phyloP scores from a whole-genome alignment of 257 asterid genomes.

The Euphrasia confusa region DNA sequence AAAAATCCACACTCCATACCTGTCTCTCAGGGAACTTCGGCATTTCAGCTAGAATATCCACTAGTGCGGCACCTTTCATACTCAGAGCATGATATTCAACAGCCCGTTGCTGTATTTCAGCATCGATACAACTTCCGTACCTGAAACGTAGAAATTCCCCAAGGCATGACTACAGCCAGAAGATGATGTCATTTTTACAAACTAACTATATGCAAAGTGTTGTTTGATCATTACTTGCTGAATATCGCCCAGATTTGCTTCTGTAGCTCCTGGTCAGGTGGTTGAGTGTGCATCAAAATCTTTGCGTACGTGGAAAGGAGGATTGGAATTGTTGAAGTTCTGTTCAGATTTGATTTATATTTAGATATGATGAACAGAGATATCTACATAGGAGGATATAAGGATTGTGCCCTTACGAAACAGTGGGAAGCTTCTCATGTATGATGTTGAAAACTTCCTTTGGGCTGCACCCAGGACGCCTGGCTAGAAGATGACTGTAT shows the following conservation, averaged over 20 bases:
- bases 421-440: constrained; percentile 94
- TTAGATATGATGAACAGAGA: constrained; percentile 25
- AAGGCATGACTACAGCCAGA: constrained; percentile 21
- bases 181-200: constrained; percentile 17
- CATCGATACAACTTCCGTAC: constrained; percentile 89
- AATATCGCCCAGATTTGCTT: constrained; percentile 77
- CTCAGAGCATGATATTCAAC: constrained; percentile 84
- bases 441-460: constrained; percentile 73
- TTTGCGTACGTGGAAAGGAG: constrained; percentile 90
- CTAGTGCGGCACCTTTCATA: constrained; percentile 76
- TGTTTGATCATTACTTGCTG: constrained; percentile 49
- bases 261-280: constrained; percentile 78
- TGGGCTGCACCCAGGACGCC: constrained; percentile 91
- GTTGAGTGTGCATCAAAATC: constrained; percentile 90
- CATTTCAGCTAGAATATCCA: constrained; percentile 95
- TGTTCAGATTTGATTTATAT: constrained; percentile 33
- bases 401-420: constrained; percentile 57
- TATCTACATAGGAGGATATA: constrained; percentile 22
- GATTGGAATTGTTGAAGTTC: constrained; percentile 83
- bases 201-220: constrained; percentile 3
- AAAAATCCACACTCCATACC: constrained; percentile 37
- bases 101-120: constrained; percentile 94
- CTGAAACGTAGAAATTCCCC: constrained; percentile 33
- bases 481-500: constrained; percentile 84
- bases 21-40: constrained; percentile 96